phyloP scores from a whole-genome alignment of 345 rosid species.

The Garcia nutans region DNA sequence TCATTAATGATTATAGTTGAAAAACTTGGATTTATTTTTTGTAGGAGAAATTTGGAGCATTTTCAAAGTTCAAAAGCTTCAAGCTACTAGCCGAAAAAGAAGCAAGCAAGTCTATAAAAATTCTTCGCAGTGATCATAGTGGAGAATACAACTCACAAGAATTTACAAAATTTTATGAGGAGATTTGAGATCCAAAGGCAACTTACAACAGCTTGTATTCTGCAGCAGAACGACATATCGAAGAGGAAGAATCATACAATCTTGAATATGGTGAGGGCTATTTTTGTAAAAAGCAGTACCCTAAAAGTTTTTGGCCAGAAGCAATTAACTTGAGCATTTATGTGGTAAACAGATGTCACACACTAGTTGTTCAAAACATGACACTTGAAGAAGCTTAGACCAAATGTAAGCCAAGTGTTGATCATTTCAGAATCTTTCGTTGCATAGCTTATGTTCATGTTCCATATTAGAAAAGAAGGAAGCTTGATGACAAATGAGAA shows the following conservation, averaged over 20 bases:
- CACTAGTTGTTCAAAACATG: neutral
- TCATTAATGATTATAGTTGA: neutral
- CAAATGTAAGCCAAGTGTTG: neutral
- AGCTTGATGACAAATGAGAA: too few species aligned
- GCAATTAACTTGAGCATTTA: neutral
- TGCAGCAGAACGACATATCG: neutral
- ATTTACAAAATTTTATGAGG: neutral
- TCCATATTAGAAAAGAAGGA: too few species aligned
- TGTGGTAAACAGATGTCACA: slow-evolving; percentile 1
- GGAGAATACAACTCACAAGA: slow-evolving; percentile 1
- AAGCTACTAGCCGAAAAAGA: neutral
- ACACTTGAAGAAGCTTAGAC: neutral
- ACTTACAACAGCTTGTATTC: slow-evolving; percentile 6
- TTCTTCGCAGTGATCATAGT: neutral
- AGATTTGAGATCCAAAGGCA: neutral
- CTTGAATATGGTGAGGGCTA: slow-evolving; percentile 5
- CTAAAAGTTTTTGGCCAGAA: slow-evolving; percentile 3
- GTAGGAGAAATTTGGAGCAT: too few species aligned
- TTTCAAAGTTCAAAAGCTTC: too few species aligned
- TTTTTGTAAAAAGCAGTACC: neutral
- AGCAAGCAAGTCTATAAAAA: neutral
- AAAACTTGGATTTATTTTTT: too few species aligned
- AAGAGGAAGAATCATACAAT: slow-evolving; percentile 2
- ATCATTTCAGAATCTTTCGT: too few species aligned
- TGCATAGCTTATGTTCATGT: too few species aligned